These are phyloP conservation scores for Collybiopsis luxurians DNA, from an alignment of 768 basidiomycete species.

Conservation along the genomic window DNA sequence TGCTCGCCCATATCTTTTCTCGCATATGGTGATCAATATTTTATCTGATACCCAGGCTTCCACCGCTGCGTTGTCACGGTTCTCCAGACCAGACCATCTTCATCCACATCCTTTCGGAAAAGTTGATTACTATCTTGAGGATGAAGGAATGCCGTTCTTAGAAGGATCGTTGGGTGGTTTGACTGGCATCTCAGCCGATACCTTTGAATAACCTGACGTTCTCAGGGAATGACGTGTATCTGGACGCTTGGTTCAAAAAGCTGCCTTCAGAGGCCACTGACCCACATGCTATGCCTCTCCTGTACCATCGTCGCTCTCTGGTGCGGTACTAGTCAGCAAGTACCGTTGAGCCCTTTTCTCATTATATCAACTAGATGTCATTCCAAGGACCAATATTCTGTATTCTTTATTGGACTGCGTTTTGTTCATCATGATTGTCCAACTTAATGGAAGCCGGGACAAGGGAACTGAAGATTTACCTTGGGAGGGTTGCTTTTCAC, in stretches of 20 bases:
- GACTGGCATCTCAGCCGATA: constrained; percentile 55
- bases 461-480: no score
- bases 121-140: constrained; percentile 35
- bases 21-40: constrained; percentile 78
- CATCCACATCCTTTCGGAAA: constrained; percentile 56
- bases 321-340: no score
- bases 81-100: constrained; percentile 74
- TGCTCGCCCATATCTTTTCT: constrained; percentile 11
- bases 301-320: constrained; percentile 6
- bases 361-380: no score
- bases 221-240: constrained; percentile 22
- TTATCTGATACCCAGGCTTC: constrained; percentile 66
- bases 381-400: no score
- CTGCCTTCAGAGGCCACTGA: background rate
- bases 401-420: no score
- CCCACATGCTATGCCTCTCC: background rate
- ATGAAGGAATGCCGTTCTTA: constrained; percentile 60
- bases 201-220: constrained; percentile 55
- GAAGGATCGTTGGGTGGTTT: constrained; percentile 65
- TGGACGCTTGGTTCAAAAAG: constrained; percentile 7
- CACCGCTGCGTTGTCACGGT: constrained; percentile 60
- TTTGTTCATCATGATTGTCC: no score
- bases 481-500: no score
- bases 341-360: no score
- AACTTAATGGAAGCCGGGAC: no score